Evolutionary conservation across 2,329 filamentous ascomycete genomes (phyloP), one percentile per base, ranked within the genome.

Genomic region (Whalleya microplaca): DNA sequence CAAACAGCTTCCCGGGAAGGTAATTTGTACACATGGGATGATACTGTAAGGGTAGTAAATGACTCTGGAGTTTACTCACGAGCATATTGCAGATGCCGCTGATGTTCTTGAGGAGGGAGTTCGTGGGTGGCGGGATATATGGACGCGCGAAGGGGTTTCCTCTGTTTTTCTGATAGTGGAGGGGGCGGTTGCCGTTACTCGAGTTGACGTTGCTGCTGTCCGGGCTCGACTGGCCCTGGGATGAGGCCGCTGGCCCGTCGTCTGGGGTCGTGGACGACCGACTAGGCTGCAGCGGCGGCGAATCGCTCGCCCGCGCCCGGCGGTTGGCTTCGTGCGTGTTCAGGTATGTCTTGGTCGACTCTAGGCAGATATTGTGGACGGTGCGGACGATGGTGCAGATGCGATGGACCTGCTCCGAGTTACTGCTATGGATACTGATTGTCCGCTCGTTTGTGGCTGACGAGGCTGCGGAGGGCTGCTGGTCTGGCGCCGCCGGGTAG

Each of bases 31-130:
- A n/a, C n/a, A n/a, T n/a, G n/a, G n/a, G n/a, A n/a, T n/a, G n/a
- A n/a, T n/a, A n/a, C n/a, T n/a, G n/a, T n/a, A n/a, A n/a, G n/a
- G n/a, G n/a, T n/a, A n/a, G n/a, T n/a, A n/a, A n/a, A n/a, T n/a
- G n/a, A n/a, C n/a, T n/a, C n/a, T n/a, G n/a, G n/a, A n/a, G n/a
- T n/a, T n/a, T n/a, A n/a, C n/a, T n/a, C n/a, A n/a, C n/a, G 2
- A 72, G 47, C 55, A 69, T 62, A 40, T 59, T 62, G 60, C 70
- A 72, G 37, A 74, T 72, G 37, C 46, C 55, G 37, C 64, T 69
- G 18, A 67, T 53, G 56, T 73, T 73, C 32, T 64, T 59, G 16
- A 72, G 63, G 1, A 74, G 66, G 16, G 61, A 70, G 32, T 55
- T 53, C 2, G 64, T 67, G 3, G 65, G 51, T 9, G 48, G 27